Evolutionary conservation across 2,329 filamentous ascomycete genomes (phyloP).

Genomic region (Decorospora gaudefroyi): DNA sequence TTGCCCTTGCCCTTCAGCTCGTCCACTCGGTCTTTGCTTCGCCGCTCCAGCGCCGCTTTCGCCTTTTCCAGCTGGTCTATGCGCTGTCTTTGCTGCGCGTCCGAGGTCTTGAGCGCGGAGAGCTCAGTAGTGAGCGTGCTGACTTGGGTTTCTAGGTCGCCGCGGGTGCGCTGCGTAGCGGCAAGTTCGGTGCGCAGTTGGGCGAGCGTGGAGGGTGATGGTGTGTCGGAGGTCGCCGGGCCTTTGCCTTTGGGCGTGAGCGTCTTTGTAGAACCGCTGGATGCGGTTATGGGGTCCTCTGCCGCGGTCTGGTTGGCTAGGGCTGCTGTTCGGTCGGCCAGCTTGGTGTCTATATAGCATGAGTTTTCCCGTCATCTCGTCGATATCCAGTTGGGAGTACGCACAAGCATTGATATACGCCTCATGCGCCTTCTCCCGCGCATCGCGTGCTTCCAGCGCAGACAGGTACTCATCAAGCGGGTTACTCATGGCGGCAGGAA

Average conservation of each 20-base stretch:
- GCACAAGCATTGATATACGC: conserved; percentile 79
- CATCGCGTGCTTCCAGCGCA: conserved; percentile 72
- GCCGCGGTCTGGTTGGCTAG: conserved; percentile 34
- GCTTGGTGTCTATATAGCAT: conserved; percentile 48
- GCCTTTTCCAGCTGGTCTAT: conserved; percentile 67
- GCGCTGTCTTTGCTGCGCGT: conserved; percentile 62
- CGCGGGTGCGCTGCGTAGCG: conserved; percentile 74
- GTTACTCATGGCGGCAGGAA: conserved; percentile 59
- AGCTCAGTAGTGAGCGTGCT: conserved; percentile 67
- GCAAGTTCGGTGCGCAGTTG: conserved; percentile 66
- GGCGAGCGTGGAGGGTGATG: conserved; percentile 28
- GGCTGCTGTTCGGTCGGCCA: conserved; percentile 53
- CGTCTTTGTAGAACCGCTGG: conserved; percentile 29
- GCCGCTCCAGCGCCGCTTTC: conserved; percentile 64
- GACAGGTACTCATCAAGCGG: conserved; percentile 83
- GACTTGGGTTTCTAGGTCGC: conserved; percentile 68
- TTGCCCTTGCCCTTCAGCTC: conserved; percentile 84
- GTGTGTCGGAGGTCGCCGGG: conserved; percentile 18
- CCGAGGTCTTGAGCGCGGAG: conserved; percentile 63
- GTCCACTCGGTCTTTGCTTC: conserved; percentile 79
- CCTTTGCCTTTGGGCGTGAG: conserved; percentile 32
- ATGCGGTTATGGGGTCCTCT: conserved; percentile 22
- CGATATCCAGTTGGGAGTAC: conserved; percentile 26
- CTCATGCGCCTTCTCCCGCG: conserved; percentile 66
- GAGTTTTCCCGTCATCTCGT: not conserved